These are phyloP conservation scores for Byssoonygena ceratinophila DNA, from an alignment of 2,329 filamentous ascomycete genomes.

Conservation along the genomic window DNA sequence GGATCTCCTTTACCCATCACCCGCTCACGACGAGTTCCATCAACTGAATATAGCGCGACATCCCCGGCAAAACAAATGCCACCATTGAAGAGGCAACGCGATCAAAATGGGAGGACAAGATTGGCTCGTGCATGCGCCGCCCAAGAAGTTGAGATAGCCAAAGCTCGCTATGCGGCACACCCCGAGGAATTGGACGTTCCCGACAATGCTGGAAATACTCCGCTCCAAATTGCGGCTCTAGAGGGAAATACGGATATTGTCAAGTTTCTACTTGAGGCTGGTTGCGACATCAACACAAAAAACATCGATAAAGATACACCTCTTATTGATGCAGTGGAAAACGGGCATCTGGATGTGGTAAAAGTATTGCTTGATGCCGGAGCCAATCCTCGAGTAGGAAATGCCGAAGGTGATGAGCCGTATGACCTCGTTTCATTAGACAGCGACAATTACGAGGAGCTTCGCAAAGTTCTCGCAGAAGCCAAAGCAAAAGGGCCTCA, in stretches of 20 bases:
- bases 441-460: conserved; percentile 66
- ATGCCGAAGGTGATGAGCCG: conserved; percentile 85
- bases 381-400: conserved; percentile 82
- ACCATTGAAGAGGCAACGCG: conserved; percentile 74
- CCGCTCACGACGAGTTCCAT: conserved; percentile 36
- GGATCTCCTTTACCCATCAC: conserved; percentile 36
- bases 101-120: conserved; percentile 83
- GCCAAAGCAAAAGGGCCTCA: conserved; percentile 47
- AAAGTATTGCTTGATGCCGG: conserved; percentile 72
- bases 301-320: conserved; percentile 80
- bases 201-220: conserved; percentile 94
- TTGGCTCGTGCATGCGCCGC: conserved; percentile 82
- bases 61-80: conserved; percentile 55
- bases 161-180: conserved; percentile 61
- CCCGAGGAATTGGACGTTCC: conserved; percentile 80
- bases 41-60: conserved; percentile 39
- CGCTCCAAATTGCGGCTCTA: conserved; percentile 82
- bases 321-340: conserved; percentile 90
- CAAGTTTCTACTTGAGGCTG: conserved; percentile 69
- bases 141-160: conserved; percentile 70
- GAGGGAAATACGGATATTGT: conserved; percentile 82
- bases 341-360: conserved; percentile 81
- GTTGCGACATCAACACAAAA: conserved; percentile 73
- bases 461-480: conserved; percentile 58
- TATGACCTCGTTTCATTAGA: conserved; percentile 70